phyloP scores from a whole-genome alignment of 2,329 filamentous ascomycete genomes.

The Phialocephala subalpina region DNA sequence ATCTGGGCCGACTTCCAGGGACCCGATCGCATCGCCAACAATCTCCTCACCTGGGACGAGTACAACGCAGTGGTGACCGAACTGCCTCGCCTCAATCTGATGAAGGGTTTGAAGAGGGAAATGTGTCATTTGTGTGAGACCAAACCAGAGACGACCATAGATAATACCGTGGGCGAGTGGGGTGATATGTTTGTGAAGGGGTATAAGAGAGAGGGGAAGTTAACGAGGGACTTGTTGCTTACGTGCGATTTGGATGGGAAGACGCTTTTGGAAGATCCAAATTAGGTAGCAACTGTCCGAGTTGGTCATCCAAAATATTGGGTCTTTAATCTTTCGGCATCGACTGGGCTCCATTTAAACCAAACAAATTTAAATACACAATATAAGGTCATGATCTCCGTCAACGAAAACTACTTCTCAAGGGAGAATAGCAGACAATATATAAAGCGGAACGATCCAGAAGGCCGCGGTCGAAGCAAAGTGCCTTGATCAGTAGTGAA shows the following conservation, averaged over 20 bases:
- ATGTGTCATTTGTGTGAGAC: conserved; percentile 47
- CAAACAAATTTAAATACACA: too few species aligned
- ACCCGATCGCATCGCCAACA: conserved; percentile 31
- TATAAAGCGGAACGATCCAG: too few species aligned
- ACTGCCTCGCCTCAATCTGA: conserved; percentile 46
- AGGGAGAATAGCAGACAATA: too few species aligned
- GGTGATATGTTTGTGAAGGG: conserved; percentile 47
- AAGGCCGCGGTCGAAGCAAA: too few species aligned
- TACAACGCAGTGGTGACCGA: conserved; percentile 43
- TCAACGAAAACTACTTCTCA: too few species aligned
- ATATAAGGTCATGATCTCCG: too few species aligned
- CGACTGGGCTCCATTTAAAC: too few species aligned
- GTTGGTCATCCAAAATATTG: too few species aligned
- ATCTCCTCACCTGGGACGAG: conserved; percentile 42
- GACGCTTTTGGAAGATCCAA: conserved; percentile 19
- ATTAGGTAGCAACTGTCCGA: too few species aligned
- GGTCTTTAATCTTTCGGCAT: too few species aligned
- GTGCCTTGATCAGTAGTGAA: too few species aligned
- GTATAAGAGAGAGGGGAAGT: conserved; percentile 46
- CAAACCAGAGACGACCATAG: conserved; percentile 47
- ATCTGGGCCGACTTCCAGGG: conserved; percentile 51
- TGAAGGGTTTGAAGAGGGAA: conserved; percentile 43
- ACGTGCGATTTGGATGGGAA: conserved; percentile 24
- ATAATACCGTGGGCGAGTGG: conserved; percentile 46
- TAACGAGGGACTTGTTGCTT: conserved; percentile 27